Conservation (phyloP, 1,139 yeast genomes). For the Tardiomyces digboiensis region DNA sequence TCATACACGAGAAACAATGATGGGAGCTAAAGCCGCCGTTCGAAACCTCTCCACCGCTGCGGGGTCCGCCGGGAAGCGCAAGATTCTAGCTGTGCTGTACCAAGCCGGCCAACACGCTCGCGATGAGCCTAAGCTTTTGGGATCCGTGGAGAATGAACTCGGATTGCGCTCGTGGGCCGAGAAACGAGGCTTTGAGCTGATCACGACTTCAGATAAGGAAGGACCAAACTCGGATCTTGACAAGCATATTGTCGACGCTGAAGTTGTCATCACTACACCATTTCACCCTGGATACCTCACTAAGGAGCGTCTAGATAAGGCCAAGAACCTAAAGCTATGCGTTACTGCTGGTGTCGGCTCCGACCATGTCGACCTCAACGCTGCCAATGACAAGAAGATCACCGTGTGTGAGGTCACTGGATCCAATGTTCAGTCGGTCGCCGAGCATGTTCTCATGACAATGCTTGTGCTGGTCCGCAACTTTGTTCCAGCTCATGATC, state of each 20-base stretch:
- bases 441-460: constrained; percentile 74
- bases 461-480: constrained; percentile 64
- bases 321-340: constrained; percentile 63
- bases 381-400: constrained; percentile 55
- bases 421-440: constrained; percentile 70
- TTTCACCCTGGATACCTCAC: constrained; percentile 78
- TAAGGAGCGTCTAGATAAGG: constrained; percentile 54
- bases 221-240: constrained; percentile 54
- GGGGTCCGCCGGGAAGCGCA: constrained; percentile 4
- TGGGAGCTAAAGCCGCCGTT: not conserved
- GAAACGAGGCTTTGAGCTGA: constrained; percentile 55
- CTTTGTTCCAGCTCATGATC: constrained; percentile 72
- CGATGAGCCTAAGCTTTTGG: constrained; percentile 53
- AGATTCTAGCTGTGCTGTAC: constrained; percentile 24
- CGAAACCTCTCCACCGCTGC: not conserved
- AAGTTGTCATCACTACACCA: constrained; percentile 72
- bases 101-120: constrained; percentile 39
- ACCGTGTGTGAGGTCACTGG: constrained; percentile 78
- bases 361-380: constrained; percentile 68
- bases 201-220: constrained; percentile 62
- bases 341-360: constrained; percentile 84
- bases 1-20: too few relatives aligned
- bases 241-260: constrained; percentile 58
- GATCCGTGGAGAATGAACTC: constrained; percentile 67
- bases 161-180: constrained; percentile 62